Percentiles rank a stretch among this genome's conserved stretches.
Conservation (phyloP, 1,284 basidiomycete genomes). For the Apiotrichum laibachii region DNA sequence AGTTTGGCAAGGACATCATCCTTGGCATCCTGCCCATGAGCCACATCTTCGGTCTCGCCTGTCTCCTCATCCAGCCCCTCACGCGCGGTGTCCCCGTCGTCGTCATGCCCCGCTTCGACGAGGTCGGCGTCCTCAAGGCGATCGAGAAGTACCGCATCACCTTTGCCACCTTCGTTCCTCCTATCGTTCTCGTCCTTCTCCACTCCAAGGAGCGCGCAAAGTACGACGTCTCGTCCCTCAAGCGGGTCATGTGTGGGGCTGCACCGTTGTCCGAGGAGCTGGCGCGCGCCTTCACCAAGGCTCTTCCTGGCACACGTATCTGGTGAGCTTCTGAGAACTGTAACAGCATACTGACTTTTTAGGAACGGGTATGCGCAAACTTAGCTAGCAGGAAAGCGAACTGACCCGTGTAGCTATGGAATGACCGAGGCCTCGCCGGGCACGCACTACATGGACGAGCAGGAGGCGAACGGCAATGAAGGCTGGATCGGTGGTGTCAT, state of each 20-base stretch:
- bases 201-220: conserved; percentile 60
- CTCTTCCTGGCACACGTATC: conserved; percentile 24
- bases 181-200: conserved; percentile 64
- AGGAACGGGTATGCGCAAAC: no score
- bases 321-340: no score
- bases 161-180: conserved; percentile 70
- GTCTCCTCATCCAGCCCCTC: conserved; percentile 62
- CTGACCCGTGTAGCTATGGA: no score
- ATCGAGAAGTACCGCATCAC: conserved; percentile 70
- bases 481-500: conserved; percentile 70
- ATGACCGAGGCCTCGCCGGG: conserved; percentile 54
- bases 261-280: conserved; percentile 66
- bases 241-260: conserved; percentile 67
- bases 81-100: conserved; percentile 61
- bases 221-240: conserved; percentile 65
- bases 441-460: not conserved
- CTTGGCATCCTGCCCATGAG: conserved; percentile 20
- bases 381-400: no score
- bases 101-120: conserved; percentile 64
- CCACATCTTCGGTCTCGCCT: conserved; percentile 21
- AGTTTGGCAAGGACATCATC: conserved; percentile 5
- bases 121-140: conserved; percentile 58
- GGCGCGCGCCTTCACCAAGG: conserved; percentile 25
- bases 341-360: no score
- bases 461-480: conserved; percentile 44